Evolutionary conservation across 345 rosid species (phyloP).

Genomic region (Citrus mangshanensis): DNA sequence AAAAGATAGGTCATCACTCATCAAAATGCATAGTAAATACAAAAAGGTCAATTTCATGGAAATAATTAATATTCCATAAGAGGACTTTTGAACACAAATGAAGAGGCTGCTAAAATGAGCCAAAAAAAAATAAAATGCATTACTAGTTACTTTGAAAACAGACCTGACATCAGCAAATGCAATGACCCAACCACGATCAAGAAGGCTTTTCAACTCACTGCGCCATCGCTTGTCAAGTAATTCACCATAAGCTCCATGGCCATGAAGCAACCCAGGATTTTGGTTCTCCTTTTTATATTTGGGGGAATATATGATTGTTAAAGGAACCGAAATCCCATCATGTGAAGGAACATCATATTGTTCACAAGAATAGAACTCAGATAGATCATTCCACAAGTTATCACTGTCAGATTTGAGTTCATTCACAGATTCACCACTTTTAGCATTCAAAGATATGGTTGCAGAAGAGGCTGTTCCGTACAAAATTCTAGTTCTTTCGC

Average conservation of each 20-base stretch:
- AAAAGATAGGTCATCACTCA: not conserved
- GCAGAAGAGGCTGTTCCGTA: slow-evolving; percentile 67
- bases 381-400: slow-evolving; percentile 88
- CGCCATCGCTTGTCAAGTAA: slow-evolving; percentile 87
- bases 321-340: slow-evolving; percentile 75
- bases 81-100: slow-evolving; percentile 4
- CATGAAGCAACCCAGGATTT: slow-evolving; percentile 80
- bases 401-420: slow-evolving; percentile 50
- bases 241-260: slow-evolving; percentile 97
- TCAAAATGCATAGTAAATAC: not conserved
- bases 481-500: slow-evolving; percentile 80
- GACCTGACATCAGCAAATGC: slow-evolving; percentile 98
- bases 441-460: slow-evolving; percentile 30
- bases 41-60: not conserved
- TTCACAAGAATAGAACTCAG: slow-evolving; percentile 88
- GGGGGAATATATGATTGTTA: slow-evolving; percentile 70
- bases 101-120: slow-evolving; percentile 3
- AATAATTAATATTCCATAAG: not conserved
- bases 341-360: slow-evolving; percentile 56
- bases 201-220: slow-evolving; percentile 91
- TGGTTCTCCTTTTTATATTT: slow-evolving; percentile 36
- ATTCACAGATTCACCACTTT: slow-evolving; percentile 26
- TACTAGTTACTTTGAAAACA: slow-evolving; percentile 16
- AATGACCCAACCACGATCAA: slow-evolving; percentile 95
- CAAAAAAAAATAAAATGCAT: not conserved